Evolutionary conservation across 1,284 basidiomycete genomes (phyloP), one percentile per base, ranked within the genome.

Genomic region (Vanrija humicola): DNA sequence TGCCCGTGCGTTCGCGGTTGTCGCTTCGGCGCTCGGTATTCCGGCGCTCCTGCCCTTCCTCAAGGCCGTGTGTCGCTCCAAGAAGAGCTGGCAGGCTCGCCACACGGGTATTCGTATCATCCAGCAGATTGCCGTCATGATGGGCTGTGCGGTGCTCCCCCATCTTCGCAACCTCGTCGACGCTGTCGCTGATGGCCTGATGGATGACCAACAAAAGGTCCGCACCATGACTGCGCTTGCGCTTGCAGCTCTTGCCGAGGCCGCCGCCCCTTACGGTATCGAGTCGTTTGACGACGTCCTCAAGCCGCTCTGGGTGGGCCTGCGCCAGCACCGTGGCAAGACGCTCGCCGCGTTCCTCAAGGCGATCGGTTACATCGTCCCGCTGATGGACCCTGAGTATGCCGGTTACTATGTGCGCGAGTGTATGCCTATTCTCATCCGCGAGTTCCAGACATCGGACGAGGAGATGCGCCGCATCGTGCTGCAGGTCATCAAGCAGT

Each of bases 381-480:
- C 96, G 0, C 87, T 98, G 56, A 98, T 98, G 96, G 96, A 98
- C 73, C 91, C 95, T 48, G 94, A 99, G 80, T 97, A 96, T 66
- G 92, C 93, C 7, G 93, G 90, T 23, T 97, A 97, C 79, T 98
- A 97, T 72, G 96, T 93, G 49, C 93, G 92, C 77, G 93, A 96
- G 81, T 91, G 94, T 62, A 95, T 93, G 51, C 90, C 96, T 57
- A 96, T 97, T 73, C 86, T 98, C 58, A 98, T 98, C 61, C 90
- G 96, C 73, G 96, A 98, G 79, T 99, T 98, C 81, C 94, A 96
- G 76, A 97, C 92, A 6, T 96, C 95, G 9, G 96, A 98, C 74
- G 96, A 98, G 77, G 96, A 98, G 81, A 98, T 99, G 96, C 96
- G 98, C 82, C 96, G 98, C 82, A 98, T 98, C 65, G 95, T 99